Base-by-base conservation (phyloP, 306 rosid genomes). In the Medicago lupulina region DNA sequence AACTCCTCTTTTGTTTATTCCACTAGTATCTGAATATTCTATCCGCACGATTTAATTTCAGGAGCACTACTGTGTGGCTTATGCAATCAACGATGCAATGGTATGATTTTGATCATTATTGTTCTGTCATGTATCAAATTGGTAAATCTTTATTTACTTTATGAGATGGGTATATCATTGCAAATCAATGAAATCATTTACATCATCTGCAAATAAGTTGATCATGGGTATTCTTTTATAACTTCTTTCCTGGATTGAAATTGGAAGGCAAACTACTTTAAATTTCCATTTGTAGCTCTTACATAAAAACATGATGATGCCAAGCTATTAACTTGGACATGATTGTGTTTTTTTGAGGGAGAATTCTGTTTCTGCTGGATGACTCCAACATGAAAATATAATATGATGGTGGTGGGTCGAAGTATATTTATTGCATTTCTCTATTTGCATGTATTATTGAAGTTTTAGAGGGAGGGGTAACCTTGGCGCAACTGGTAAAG, bases 31-130 rank as follows among this genome's bases (percentile, higher is more conserved):
- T 84, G 41, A 68, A 73, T 25, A 54, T 71, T 50, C 50, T 79
- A 67, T 70, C 57, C 43, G 9, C 39, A 17, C 68, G 68, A 65
- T 58, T 88, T 84, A 75, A 76, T 91, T 88, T 80, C 97, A 95
- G 98, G 96, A 95, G 89, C 98, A 95, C 82, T 95, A 95, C 81
- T 95, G 98, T 74, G 96, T 92, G 88, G 93, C 96, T 78, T 85
- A 86, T 89, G 95, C 96, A 76, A 84, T 90, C 90, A 92, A 90
- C 76, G 97, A 94, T 77, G 87, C 93, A 67, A 87, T 81, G 96
- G 98, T 95, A 87, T 55, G 90, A 59, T 69, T 47, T 60, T 65
- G 18, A 49, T 36, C 19, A 6, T 63, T 25, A 41, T 60, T 81
- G 44, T 73, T 78, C 41, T 61, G 53, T 50, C 70, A 57, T 70